phyloP scores from a whole-genome alignment of 2,329 filamentous ascomycete genomes.

The Colletotrichum tropicicola region DNA sequence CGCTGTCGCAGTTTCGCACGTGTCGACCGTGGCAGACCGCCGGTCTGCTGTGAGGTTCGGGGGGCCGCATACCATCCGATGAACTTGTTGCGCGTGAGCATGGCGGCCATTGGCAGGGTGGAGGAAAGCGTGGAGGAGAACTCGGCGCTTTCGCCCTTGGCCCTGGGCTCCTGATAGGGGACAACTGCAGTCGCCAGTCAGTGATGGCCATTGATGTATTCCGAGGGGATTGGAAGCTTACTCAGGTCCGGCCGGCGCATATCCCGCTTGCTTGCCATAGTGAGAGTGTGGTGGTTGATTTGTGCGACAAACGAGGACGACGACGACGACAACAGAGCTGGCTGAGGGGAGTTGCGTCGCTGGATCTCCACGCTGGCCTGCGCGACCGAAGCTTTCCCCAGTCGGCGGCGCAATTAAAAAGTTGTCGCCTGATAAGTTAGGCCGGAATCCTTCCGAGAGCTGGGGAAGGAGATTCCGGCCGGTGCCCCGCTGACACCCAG shows the following conservation, averaged over 20 bases:
- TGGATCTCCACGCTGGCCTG: conserved; percentile 1
- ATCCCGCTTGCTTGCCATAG: conserved; percentile 77
- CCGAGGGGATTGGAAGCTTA: conserved; percentile 53
- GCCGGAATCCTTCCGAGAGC: not conserved
- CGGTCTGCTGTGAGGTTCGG: not conserved
- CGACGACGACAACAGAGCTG: not conserved
- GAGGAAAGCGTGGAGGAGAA: conserved; percentile 76
- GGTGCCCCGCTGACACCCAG: conserved; percentile 2
- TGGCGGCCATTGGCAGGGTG: conserved; percentile 94
- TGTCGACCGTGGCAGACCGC: not conserved
- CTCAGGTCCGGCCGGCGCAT: conserved; percentile 79
- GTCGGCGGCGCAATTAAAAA: conserved; percentile 14
- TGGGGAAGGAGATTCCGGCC: conserved; percentile 5
- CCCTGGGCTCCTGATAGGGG: conserved; percentile 81
- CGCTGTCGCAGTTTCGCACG: not conserved
- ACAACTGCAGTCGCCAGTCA: conserved; percentile 72
- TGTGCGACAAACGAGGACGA: not conserved
- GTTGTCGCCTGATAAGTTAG: not conserved
- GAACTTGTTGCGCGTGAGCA: conserved; percentile 91
- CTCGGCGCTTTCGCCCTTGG: conserved; percentile 72
- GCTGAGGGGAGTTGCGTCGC: not conserved
- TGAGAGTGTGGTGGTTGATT: not conserved
- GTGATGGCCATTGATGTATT: too few species aligned
- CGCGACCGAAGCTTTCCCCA: conserved; percentile 24
- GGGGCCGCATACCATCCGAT: conserved; percentile 67